Evolutionary conservation across 75 land plant species (phyloP).

Genomic region (Isoetes taiwanensis): DNA sequence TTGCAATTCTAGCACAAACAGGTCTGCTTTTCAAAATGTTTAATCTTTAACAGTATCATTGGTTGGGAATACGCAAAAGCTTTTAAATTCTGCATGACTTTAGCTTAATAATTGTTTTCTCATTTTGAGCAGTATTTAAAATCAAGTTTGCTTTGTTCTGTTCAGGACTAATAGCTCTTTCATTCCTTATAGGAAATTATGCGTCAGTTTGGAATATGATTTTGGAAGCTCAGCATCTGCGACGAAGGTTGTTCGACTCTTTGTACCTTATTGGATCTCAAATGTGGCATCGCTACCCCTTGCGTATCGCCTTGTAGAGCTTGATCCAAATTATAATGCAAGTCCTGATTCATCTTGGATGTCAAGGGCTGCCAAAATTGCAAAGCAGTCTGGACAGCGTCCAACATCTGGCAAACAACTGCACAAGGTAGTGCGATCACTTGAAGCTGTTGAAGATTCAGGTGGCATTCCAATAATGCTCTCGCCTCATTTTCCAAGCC

Average conservation of each 20-base stretch:
- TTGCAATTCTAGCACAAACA: no score
- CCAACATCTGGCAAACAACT: conserved; percentile 23
- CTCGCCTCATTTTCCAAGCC: conserved; percentile 60
- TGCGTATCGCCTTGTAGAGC: conserved; percentile 62
- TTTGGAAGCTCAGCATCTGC: conserved; percentile 56
- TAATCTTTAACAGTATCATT: not conserved
- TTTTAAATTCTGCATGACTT: not conserved
- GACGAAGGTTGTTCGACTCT: conserved; percentile 68
- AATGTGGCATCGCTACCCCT: conserved; percentile 68
- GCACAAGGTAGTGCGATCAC: conserved; percentile 44
- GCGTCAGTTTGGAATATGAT: conserved; percentile 80
- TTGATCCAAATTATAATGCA: conserved; percentile 43
- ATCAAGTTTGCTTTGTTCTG: no score
- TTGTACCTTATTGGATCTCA: conserved; percentile 86
- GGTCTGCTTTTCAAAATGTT: not conserved
- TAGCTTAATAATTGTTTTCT: not conserved
- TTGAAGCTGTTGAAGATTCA: conserved; percentile 59
- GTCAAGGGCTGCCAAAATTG: conserved; percentile 58
- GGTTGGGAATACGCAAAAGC: not conserved
- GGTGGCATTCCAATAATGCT: conserved; percentile 58
- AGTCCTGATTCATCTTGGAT: conserved; percentile 39
- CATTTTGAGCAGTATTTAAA: not conserved
- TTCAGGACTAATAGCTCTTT: not conserved
- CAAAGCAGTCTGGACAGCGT: conserved; percentile 41
- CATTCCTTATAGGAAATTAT: conserved; percentile 57